Conservation (phyloP, 257 asterid species). For the Plantago elongata region DNA sequence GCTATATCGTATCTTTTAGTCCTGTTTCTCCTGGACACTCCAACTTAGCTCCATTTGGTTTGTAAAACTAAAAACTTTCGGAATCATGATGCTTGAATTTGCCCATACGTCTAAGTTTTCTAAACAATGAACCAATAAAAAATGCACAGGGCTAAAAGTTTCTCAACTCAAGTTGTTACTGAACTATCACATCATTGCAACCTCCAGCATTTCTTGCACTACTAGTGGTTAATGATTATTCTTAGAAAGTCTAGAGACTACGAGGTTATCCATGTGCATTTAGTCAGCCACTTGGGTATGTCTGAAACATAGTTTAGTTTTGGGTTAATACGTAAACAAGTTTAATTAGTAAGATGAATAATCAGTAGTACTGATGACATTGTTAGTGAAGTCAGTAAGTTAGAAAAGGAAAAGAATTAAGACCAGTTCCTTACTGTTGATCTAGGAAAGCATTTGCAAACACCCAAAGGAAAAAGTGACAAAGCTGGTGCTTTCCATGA, state of each 20-base stretch:
- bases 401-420: too few relatives aligned
- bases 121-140: not conserved
- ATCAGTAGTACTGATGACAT: too few relatives aligned
- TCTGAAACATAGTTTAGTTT: not conserved
- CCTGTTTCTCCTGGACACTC: not conserved
- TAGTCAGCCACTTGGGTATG: not conserved
- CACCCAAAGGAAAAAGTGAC: too few relatives aligned
- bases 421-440: too few relatives aligned
- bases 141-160: not conserved
- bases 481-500: too few relatives aligned
- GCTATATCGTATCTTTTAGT: not conserved
- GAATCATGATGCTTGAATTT: not conserved
- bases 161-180: not conserved
- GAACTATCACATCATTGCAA: not conserved
- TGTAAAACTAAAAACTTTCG: not conserved
- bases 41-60: not conserved
- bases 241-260: not conserved
- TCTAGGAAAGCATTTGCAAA: too few relatives aligned
- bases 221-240: slow-evolving; percentile 2
- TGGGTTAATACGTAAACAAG: not conserved
- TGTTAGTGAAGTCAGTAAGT: too few relatives aligned
- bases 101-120: too few relatives aligned
- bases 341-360: too few relatives aligned
- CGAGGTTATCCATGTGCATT: not conserved
- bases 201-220: not conserved